A percentile compares a stretch with the other conserved stretches of the same genome.
Evolutionary conservation across 2,329 filamentous ascomycete species (phyloP).

Genomic region (Lachnellula hyalina): DNA sequence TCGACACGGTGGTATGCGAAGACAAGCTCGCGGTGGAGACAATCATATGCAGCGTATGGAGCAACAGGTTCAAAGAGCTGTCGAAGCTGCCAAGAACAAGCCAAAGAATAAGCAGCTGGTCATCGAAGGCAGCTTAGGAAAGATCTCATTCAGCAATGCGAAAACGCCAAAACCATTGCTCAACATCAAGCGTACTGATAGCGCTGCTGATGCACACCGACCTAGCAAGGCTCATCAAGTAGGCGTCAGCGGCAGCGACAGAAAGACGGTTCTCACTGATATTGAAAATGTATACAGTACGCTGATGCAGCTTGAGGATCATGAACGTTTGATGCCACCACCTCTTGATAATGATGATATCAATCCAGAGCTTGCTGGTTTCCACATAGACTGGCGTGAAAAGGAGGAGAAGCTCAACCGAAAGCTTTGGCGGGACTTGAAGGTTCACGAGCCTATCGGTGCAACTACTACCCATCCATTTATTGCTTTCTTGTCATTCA

Average conservation of each 20-base stretch:
- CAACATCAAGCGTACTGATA: constrained; percentile 87
- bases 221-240: constrained; percentile 40
- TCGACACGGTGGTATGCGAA: constrained; percentile 66
- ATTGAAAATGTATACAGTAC: constrained; percentile 85
- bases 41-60: constrained; percentile 99
- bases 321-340: constrained; percentile 74
- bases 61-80: constrained; percentile 94
- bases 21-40: constrained; percentile 78
- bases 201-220: constrained; percentile 51
- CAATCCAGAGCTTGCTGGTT: constrained; percentile 64
- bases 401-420: constrained; percentile 66
- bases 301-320: constrained; percentile 91
- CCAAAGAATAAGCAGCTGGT: constrained; percentile 97
- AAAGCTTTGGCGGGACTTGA: constrained; percentile 78
- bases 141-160: constrained; percentile 98
- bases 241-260: constrained; percentile 59
- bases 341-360: constrained; percentile 54
- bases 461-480: constrained; percentile 80
- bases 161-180: constrained; percentile 94
- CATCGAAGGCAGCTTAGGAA: constrained; percentile 91
- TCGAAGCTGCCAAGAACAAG: constrained; percentile 94
- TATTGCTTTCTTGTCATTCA: constrained; percentile 89
- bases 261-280: constrained; percentile 76
- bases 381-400: constrained; percentile 75
- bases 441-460: constrained; percentile 88